Percentiles rank a stretch among this genome's conserved stretches.
phyloP scores from a whole-genome alignment of 2,329 filamentous ascomycete species.

The Ophidiomyces ophidiicola region DNA sequence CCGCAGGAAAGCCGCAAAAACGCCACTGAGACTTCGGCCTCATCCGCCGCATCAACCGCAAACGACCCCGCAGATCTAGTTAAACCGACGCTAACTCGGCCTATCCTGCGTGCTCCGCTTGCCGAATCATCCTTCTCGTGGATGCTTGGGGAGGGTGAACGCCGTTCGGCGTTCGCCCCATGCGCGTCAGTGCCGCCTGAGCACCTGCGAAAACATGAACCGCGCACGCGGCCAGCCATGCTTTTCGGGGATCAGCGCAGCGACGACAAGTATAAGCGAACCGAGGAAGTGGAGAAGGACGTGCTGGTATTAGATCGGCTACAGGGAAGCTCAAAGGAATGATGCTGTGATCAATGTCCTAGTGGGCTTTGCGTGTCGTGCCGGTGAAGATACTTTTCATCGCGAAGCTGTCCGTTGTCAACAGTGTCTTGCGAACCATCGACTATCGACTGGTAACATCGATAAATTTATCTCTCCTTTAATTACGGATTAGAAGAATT shows the following conservation, averaged over 20 bases:
- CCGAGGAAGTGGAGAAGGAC: constrained; percentile 25
- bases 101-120: constrained; percentile 30
- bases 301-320: constrained; percentile 29
- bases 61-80: constrained; percentile 10
- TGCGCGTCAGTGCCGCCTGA: constrained; percentile 35
- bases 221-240: constrained; percentile 1
- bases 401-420: no score
- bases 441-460: no score
- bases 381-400: no score
- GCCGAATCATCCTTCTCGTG: constrained; percentile 39
- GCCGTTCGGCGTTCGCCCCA: constrained; percentile 36
- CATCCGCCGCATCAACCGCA: not conserved
- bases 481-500: no score
- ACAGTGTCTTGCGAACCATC: no score
- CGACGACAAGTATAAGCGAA: constrained; percentile 21
- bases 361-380: no score
- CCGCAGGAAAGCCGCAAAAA: no score
- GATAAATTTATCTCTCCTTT: no score
- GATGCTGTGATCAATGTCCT: no score
- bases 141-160: constrained; percentile 38
- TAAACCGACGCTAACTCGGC: constrained; percentile 19
- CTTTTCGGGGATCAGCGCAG: constrained; percentile 21
- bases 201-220: constrained; percentile 16
- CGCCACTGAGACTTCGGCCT: no score
- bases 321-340: constrained; percentile 7